These are phyloP conservation scores for Craterostigma plantagineum DNA, from an alignment of 257 asterid species.

Conservation along the genomic window DNA sequence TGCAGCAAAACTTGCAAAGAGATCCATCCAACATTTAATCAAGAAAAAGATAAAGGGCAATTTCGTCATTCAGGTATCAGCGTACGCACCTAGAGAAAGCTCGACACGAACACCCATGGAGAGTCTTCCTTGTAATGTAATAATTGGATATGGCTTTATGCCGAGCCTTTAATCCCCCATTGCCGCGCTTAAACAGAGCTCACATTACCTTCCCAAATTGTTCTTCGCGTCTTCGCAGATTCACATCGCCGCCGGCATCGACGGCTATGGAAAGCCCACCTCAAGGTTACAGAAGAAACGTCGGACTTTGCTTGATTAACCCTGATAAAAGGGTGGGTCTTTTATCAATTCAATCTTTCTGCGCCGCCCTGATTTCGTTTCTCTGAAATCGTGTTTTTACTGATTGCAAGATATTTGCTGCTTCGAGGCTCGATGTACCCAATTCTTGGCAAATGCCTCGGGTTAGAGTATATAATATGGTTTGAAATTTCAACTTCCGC, in stretches of 20 bases:
- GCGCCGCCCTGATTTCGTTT: not conserved
- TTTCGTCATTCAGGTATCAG: too few species aligned
- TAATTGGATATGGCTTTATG: conserved; percentile 27
- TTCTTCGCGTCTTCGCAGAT: conserved; percentile 14
- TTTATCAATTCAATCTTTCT: not conserved
- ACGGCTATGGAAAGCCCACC: conserved; percentile 80
- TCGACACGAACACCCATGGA: too few species aligned
- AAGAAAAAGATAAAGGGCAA: too few species aligned
- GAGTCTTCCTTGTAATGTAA: too few species aligned
- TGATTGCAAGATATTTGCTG: conserved; percentile 61
- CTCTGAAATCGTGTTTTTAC: conserved; percentile 2
- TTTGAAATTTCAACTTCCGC: too few species aligned
- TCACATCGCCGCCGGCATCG: conserved; percentile 21
- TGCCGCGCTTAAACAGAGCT: conserved; percentile 11
- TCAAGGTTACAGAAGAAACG: conserved; percentile 72
- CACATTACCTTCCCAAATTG: conserved; percentile 9
- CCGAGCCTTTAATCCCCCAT: conserved; percentile 29
- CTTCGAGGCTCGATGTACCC: conserved; percentile 88
- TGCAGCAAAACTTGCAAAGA: too few species aligned
- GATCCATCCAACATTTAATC: too few species aligned
- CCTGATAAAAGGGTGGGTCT: conserved; percentile 47
- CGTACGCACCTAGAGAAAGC: too few species aligned
- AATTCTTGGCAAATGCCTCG: conserved; percentile 99
- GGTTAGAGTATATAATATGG: too few species aligned
- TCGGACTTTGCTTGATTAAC: conserved; percentile 76